These are phyloP conservation scores for Neurospora sublineolata DNA, from an alignment of 495 filamentous ascomycete species.

Conservation along the genomic window DNA sequence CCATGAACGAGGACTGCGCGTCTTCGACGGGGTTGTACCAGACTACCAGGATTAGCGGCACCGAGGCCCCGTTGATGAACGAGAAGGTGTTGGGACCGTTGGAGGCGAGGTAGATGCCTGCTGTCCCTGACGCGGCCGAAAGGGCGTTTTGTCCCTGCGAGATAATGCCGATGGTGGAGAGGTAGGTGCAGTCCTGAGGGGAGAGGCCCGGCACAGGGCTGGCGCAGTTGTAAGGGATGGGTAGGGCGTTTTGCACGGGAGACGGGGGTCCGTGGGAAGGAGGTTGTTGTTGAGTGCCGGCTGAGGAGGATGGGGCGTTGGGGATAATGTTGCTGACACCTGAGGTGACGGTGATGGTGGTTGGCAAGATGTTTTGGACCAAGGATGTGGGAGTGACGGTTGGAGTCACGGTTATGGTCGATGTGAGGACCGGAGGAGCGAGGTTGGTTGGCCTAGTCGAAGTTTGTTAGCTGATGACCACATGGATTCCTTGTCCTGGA, in stretches of 20 bases:
- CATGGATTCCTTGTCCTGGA: no score
- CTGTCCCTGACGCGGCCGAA: slow-evolving; percentile 5
- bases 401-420: background rate
- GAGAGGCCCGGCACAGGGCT: slow-evolving; percentile 11
- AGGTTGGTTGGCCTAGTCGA: background rate
- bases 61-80: slow-evolving; percentile 17
- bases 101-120: slow-evolving; percentile 15
- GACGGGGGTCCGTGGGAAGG: background rate
- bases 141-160: slow-evolving; percentile 15
- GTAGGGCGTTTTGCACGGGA: background rate
- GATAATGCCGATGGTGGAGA: slow-evolving; percentile 17
- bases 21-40: slow-evolving; percentile 11
- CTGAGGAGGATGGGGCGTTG: background rate
- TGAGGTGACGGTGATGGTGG: background rate
- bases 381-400: background rate
- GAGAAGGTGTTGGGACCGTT: slow-evolving; percentile 19
- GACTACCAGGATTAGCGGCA: slow-evolving; percentile 13
- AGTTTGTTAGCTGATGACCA: background rate
- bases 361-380: background rate
- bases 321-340: background rate
- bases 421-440: background rate
- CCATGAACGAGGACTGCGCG: slow-evolving; percentile 15
- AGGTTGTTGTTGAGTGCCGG: background rate
- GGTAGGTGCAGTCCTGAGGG: slow-evolving; percentile 14
- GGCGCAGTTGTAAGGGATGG: slow-evolving; percentile 2